phyloP scores from a whole-genome alignment of 306 rosid genomes.

The Canavalia gladiata region DNA sequence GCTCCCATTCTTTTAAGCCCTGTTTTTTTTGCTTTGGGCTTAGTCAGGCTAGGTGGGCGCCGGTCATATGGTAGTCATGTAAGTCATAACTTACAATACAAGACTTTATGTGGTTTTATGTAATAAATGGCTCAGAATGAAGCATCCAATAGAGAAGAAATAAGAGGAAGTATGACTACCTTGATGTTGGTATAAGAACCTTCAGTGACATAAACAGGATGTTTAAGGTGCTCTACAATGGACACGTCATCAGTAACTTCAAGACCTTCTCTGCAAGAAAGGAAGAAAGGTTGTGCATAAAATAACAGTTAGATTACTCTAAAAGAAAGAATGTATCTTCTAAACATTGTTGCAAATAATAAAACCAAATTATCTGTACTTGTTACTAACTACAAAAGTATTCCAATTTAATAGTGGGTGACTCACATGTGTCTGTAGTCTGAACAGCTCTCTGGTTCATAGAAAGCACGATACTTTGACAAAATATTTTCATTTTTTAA shows the following conservation, averaged over 20 bases:
- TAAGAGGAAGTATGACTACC: slow-evolving; percentile 57
- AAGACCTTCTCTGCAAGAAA: slow-evolving; percentile 74
- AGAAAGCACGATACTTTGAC: background rate
- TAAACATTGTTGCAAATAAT: slow-evolving; percentile 15
- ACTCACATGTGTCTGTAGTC: slow-evolving; percentile 1
- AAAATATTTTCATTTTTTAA: background rate
- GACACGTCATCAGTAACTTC: slow-evolving; percentile 99
- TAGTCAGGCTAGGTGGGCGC: background rate
- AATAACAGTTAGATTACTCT: slow-evolving; percentile 36
- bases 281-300: slow-evolving; percentile 36
- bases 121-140: slow-evolving; percentile 17
- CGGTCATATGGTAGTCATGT: background rate
- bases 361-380: slow-evolving; percentile 35
- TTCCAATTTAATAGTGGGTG: slow-evolving; percentile 6
- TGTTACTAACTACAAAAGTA: background rate
- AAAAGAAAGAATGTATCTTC: slow-evolving; percentile 10
- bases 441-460: slow-evolving; percentile 1
- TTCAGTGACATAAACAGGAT: slow-evolving; percentile 86
- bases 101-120: slow-evolving; percentile 6
- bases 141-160: slow-evolving; percentile 27
- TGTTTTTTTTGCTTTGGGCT: background rate
- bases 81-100: slow-evolving; percentile 16
- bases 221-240: slow-evolving; percentile 85
- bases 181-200: slow-evolving; percentile 97
- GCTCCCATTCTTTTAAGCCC: slow-evolving; percentile 4